phyloP scores from a whole-genome alignment of 2,329 filamentous ascomycete species.

The Raffaelea deltoideospora region DNA sequence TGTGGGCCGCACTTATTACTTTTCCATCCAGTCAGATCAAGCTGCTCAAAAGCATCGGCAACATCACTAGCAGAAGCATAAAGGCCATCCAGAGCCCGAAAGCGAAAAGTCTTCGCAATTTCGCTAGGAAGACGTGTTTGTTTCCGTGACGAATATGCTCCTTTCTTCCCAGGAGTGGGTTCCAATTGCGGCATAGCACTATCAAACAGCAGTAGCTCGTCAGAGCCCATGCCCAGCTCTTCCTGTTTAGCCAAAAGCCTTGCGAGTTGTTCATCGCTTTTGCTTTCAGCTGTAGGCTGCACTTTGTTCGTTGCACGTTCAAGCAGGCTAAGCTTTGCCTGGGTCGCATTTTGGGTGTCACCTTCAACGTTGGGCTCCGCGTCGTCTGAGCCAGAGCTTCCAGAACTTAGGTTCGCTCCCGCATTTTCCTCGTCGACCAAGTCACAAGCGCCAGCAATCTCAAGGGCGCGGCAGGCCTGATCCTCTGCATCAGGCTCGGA shows the following conservation, averaged over 20 bases:
- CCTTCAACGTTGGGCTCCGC: too few species aligned
- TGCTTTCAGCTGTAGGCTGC: conserved; percentile 32
- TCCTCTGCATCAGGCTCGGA: conserved; percentile 20
- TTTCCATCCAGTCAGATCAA: conserved; percentile 74
- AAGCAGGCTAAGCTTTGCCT: too few species aligned
- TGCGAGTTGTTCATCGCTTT: conserved; percentile 48
- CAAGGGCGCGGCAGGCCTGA: conserved; percentile 27
- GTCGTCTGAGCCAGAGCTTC: too few species aligned
- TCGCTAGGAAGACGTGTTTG: background rate
- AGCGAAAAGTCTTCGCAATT: too few species aligned
- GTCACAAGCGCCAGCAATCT: conserved; percentile 14
- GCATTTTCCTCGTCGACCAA: conserved; percentile 1
- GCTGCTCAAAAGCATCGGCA: conserved; percentile 43
- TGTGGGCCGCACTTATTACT: conserved; percentile 31
- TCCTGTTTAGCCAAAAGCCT: conserved; percentile 44
- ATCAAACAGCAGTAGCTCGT: conserved; percentile 43
- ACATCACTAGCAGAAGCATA: conserved; percentile 24
- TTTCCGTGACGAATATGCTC: background rate
- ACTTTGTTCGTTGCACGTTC: conserved; percentile 13
- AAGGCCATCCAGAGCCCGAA: too few species aligned
- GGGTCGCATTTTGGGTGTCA: too few species aligned
- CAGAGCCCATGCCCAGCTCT: conserved; percentile 44
- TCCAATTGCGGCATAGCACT: conserved; percentile 16
- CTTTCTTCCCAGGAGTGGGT: conserved; percentile 1
- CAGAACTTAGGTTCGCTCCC: too few species aligned